These are phyloP conservation scores for Syzygium syzygioides DNA, from an alignment of 441 rosid genomes.

Conservation along the genomic window DNA sequence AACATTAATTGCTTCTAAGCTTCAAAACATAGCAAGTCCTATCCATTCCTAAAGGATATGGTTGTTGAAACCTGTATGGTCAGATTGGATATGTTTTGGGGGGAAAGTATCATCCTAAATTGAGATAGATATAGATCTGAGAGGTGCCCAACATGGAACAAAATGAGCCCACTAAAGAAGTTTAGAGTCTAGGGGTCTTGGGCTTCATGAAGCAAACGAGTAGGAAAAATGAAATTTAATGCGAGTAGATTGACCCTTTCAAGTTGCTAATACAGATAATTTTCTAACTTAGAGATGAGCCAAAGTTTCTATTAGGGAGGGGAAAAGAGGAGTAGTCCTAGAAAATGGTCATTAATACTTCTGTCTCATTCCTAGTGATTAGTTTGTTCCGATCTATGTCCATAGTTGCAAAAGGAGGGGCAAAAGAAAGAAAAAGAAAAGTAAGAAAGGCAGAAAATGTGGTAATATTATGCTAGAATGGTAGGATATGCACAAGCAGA, in stretches of 20 bases:
- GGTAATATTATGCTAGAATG: background rate
- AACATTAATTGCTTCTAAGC: background rate
- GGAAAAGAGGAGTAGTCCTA: background rate
- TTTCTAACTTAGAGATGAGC: background rate
- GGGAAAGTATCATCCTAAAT: background rate
- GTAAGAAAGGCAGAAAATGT: background rate
- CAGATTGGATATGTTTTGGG: background rate
- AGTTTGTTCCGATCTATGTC: background rate
- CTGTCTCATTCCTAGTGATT: background rate
- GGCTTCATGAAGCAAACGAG: background rate
- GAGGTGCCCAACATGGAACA: background rate
- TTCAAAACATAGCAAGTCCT: background rate
- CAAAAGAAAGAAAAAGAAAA: background rate
- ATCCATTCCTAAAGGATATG: background rate
- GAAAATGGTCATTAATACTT: background rate
- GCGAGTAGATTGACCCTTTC: background rate
- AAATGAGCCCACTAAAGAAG: background rate
- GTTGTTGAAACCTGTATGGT: background rate
- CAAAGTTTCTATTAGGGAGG: background rate
- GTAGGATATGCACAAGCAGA: background rate
- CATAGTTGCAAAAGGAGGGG: background rate
- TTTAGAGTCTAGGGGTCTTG: background rate
- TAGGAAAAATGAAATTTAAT: background rate
- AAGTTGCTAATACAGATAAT: background rate
- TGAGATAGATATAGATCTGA: background rate